Base-by-base conservation (phyloP, 352 stramenopile species). In the Phytophthora kernoviae region DNA sequence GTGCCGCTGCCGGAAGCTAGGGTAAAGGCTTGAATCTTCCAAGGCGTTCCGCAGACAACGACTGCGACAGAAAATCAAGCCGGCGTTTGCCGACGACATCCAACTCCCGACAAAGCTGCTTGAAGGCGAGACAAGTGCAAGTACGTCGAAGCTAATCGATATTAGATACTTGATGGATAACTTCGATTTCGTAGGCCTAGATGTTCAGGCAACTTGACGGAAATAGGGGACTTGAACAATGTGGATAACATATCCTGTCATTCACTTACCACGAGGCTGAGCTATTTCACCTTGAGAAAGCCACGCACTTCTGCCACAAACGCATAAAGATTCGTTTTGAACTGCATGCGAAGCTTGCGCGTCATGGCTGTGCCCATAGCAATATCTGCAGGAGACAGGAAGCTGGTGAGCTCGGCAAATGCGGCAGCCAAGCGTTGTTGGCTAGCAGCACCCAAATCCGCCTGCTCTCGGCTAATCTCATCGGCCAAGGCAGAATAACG, bases 251-350 rank as follows among this genome's bases (percentile, higher is more conserved):
- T 17, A 56, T 21, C 41, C 27, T 32, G 34, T 17, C 17, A 20
- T 3, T 61, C 39, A 44, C 17, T 41, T 51, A 42, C 26, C 24
- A 65, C 42, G 10, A 54, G n/a, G 52, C 24, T 26, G 15, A 26
- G 27, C 59, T 81, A 94, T 58, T 87, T 90, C 40, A 95, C 79
- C 61, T 93, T 82, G 30, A 95, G 77, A 53, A 93, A 95, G 8
- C 86, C 86, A 14, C 86, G 84, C 43, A 89, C 86, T 27, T 93
- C 82, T 42, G 80, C 82, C 18, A 93, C 84, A 50, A 95, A 95
- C 14, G 77, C 71, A 49, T 91, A 93, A 41, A 93, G 57, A 26
- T 90, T 87, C n/a, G 65, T 84, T 63, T 95, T 95, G 65, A 95
- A 93, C 55, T 80, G 65, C 33, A 73, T 73, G 11, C 84, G 80